Conservation (phyloP, 2,329 filamentous ascomycete genomes). For the Aspergillus pseudoterreus region DNA sequence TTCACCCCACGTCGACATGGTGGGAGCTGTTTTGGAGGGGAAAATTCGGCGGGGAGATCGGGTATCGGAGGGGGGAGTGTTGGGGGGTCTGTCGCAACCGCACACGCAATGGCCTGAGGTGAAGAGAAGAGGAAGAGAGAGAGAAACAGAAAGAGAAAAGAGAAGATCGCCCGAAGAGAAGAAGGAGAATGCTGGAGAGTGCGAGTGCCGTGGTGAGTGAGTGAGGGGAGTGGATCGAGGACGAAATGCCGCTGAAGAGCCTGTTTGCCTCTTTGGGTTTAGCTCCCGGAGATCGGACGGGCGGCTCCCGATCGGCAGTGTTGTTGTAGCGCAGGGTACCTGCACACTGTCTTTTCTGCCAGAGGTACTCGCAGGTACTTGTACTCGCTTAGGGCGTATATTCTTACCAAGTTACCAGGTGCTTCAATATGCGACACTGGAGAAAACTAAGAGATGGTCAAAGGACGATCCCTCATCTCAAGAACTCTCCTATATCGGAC, state of each 20-base stretch:
- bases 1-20: slow-evolving; percentile 84
- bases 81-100: background rate
- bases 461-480: too few relatives aligned
- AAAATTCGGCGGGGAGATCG: background rate
- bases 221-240: background rate
- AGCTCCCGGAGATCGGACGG: slow-evolving; percentile 19
- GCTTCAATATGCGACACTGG: too few relatives aligned
- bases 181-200: background rate
- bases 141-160: background rate
- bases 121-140: background rate
- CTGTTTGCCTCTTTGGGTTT: slow-evolving; percentile 7
- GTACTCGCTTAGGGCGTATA: too few relatives aligned
- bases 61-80: too few relatives aligned
- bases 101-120: background rate
- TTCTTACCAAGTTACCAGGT: too few relatives aligned
- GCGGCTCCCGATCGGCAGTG: background rate
- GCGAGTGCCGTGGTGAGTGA: background rate
- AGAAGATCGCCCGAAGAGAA: background rate
- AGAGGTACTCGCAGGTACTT: too few relatives aligned
- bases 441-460: too few relatives aligned
- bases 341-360: too few relatives aligned
- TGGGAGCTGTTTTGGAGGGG: slow-evolving; percentile 21
- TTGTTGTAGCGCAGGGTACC: background rate
- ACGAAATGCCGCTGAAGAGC: background rate
- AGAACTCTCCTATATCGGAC: too few relatives aligned